A percentile compares a stretch with the other conserved stretches of the same genome.
These are phyloP conservation scores for Cryomyces antarcticus DNA, from an alignment of 495 filamentous ascomycete genomes.

Conservation along the genomic window DNA sequence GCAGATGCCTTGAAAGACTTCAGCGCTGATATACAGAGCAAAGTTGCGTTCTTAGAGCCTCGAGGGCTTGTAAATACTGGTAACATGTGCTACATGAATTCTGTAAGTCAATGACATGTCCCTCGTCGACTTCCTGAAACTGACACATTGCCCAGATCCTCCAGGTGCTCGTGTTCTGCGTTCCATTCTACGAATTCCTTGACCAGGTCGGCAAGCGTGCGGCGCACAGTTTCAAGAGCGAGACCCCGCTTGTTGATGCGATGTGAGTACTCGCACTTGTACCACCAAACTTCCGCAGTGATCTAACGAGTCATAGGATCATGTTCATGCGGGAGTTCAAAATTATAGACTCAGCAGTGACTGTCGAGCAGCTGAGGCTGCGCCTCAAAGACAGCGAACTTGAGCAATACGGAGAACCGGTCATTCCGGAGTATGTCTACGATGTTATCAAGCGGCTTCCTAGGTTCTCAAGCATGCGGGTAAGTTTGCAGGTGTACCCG, in stretches of 20 bases:
- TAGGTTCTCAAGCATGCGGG: constrained; percentile 78
- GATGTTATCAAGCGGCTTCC: constrained; percentile 72
- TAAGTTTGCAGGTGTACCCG: constrained; percentile 20
- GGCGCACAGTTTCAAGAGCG: constrained; percentile 78
- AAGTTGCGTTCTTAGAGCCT: constrained; percentile 75
- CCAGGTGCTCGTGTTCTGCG: constrained; percentile 80
- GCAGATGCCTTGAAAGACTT: constrained; percentile 52
- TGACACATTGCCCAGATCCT: constrained; percentile 38
- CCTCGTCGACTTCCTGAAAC: constrained; percentile 2
- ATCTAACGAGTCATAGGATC: constrained; percentile 36
- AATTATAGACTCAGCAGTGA: constrained; percentile 56
- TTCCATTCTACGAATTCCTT: constrained; percentile 85
- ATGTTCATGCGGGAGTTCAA: constrained; percentile 92
- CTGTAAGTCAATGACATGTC: constrained; percentile 35
- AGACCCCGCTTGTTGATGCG: constrained; percentile 82
- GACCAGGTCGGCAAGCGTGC: constrained; percentile 71
- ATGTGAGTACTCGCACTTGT: constrained; percentile 37
- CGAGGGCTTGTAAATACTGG: constrained; percentile 88
- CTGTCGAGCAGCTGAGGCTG: constrained; percentile 49
- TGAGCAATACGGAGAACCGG: constrained; percentile 77
- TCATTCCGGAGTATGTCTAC: constrained; percentile 89
- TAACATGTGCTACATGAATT: constrained; percentile 99
- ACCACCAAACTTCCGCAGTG: not conserved
- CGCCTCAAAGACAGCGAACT: constrained; percentile 63
- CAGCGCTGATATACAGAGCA: constrained; percentile 37